Percentiles rank a stretch among this genome's conserved stretches.
phyloP scores from a whole-genome alignment of 495 filamentous ascomycete species.

The Opeltia flavorubescens region DNA sequence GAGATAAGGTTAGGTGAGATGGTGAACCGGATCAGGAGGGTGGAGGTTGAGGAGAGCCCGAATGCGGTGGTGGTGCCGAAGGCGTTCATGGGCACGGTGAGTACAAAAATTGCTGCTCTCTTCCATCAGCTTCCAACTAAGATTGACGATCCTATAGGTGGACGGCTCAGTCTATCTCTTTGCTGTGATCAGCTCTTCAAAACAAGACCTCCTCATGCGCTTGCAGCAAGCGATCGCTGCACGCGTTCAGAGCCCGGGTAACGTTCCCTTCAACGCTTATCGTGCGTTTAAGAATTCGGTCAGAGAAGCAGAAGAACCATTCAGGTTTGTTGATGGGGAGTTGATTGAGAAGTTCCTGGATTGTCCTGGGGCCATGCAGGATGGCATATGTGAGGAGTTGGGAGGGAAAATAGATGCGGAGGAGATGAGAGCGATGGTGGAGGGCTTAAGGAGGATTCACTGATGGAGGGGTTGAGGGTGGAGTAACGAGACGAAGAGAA shows the following conservation, averaged over 20 bases:
- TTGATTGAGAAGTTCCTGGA: conserved; percentile 77
- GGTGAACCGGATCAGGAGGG: conserved; percentile 68
- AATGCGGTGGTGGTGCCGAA: conserved; percentile 58
- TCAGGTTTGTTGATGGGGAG: conserved; percentile 85
- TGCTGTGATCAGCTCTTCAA: conserved; percentile 50
- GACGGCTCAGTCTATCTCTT: conserved; percentile 90
- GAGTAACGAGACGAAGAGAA: neutral
- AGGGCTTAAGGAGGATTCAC: conserved; percentile 47
- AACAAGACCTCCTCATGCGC: conserved; percentile 68
- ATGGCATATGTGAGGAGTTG: conserved; percentile 46
- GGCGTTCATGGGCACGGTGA: conserved; percentile 82
- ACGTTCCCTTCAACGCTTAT: conserved; percentile 61
- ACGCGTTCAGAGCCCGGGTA: conserved; percentile 50
- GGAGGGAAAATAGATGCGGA: conserved; percentile 28
- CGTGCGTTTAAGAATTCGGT: conserved; percentile 62
- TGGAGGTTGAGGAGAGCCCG: conserved; percentile 36
- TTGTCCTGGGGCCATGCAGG: conserved; percentile 45
- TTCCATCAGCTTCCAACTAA: neutral
- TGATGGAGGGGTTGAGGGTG: conserved; percentile 19
- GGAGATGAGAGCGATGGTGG: conserved; percentile 50
- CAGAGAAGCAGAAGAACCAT: conserved; percentile 59
- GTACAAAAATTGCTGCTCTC: conserved; percentile 18
- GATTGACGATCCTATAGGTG: conserved; percentile 37
- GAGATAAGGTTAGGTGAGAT: conserved; percentile 82
- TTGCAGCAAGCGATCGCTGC: conserved; percentile 60